Conservation (phyloP, 192 early-diverging fungal genomes). For the Backusella sp. region DNA sequence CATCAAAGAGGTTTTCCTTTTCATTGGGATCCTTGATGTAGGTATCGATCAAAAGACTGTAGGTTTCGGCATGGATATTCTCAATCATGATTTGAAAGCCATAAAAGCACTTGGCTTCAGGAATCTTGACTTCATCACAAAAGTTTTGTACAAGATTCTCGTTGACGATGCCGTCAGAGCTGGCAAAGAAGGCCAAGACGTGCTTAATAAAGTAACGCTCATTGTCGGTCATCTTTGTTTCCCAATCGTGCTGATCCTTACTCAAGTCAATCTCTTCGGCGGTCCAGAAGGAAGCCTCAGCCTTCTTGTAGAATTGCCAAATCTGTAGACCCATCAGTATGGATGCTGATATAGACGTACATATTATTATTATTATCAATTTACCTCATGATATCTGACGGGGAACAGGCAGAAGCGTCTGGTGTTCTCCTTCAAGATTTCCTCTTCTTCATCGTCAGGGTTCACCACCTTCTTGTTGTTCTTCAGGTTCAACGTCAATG, state of each 20-base stretch:
- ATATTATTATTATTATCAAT: neutral
- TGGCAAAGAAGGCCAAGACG: constrained; percentile 94
- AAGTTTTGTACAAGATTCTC: constrained; percentile 93
- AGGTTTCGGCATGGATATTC: constrained; percentile 95
- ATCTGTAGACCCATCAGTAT: constrained; percentile 45
- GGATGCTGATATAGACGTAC: neutral
- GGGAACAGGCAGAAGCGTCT: constrained; percentile 91
- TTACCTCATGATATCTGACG: constrained; percentile 86
- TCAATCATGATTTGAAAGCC: constrained; percentile 99
- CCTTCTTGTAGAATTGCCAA: constrained; percentile 98
- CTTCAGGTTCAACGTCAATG: neutral
- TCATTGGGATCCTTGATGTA: constrained; percentile 89
- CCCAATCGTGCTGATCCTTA: constrained; percentile 91
- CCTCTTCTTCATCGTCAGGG: constrained; percentile 25
- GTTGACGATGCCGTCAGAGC: constrained; percentile 95
- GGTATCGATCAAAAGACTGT: constrained; percentile 92
- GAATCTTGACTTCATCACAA: constrained; percentile 89
- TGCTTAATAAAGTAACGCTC: constrained; percentile 91
- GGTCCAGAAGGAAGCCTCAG: constrained; percentile 96
- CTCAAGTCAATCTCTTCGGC: constrained; percentile 94
- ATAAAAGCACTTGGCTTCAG: constrained; percentile 93
- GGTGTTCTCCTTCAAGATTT: constrained; percentile 58
- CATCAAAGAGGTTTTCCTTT: constrained; percentile 86
- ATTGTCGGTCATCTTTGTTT: constrained; percentile 77
- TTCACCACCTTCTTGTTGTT: constrained; percentile 10